These are phyloP conservation scores for Ceratobasidium sp. DNA, from an alignment of 1,284 basidiomycete species.

Conservation along the genomic window DNA sequence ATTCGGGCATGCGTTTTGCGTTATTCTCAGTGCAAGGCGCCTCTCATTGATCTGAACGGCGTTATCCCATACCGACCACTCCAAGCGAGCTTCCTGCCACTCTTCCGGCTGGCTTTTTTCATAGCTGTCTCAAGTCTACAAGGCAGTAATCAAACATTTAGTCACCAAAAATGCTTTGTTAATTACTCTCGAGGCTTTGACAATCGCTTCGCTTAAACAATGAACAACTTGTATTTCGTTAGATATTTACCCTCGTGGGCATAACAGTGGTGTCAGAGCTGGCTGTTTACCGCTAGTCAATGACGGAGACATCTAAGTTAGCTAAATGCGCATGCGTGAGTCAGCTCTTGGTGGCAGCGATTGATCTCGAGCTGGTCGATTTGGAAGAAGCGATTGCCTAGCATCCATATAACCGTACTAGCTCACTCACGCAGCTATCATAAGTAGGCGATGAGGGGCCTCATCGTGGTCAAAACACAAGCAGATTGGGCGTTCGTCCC, in stretches of 20 bases:
- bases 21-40: conserved; percentile 7
- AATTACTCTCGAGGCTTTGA: background rate
- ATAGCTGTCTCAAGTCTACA: background rate
- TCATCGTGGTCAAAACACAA: no score
- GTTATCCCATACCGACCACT: conserved; percentile 4
- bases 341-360: background rate
- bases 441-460: no score
- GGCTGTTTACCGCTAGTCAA: background rate
- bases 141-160: background rate
- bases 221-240: background rate
- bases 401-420: no score
- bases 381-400: no score
- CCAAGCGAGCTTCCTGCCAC: conserved; percentile 3
- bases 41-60: conserved; percentile 1
- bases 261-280: background rate
- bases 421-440: no score
- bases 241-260: background rate
- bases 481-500: no score
- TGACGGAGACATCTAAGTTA: background rate
- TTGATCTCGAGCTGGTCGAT: background rate
- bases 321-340: background rate
- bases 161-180: background rate
- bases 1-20: conserved; percentile 21
- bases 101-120: background rate
- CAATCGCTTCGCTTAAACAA: background rate